phyloP scores from a whole-genome alignment of 2,329 filamentous ascomycete genomes.

The Paecilomyces fulvus region DNA sequence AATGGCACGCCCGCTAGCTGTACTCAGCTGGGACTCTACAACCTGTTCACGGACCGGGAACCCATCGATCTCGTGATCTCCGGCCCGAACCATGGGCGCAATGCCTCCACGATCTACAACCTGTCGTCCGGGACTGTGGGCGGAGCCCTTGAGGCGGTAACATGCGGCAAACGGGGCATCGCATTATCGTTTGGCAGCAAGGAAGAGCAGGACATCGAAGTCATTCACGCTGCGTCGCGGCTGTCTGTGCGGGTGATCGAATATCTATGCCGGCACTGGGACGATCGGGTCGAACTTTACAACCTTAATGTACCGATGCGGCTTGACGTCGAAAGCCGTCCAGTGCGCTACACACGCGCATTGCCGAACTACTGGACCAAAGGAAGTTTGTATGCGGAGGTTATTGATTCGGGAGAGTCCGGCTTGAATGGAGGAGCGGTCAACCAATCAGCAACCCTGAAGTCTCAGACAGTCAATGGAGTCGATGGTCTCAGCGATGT shows the following conservation, averaged over 20 bases:
- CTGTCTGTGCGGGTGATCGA: conserved; percentile 68
- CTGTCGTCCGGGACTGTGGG: conserved; percentile 68
- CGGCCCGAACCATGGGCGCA: conserved; percentile 71
- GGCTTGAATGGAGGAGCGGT: conserved; percentile 47
- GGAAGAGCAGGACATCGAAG: conserved; percentile 63
- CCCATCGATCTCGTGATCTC: conserved; percentile 65
- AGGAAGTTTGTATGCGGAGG: conserved; percentile 71
- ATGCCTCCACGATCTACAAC: conserved; percentile 69
- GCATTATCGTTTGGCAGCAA: conserved; percentile 79
- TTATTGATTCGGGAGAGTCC: conserved; percentile 52
- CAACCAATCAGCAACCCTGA: neutral
- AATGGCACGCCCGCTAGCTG: conserved; percentile 70
- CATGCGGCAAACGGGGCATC: conserved; percentile 59
- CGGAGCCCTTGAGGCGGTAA: conserved; percentile 64
- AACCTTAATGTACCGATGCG: conserved; percentile 79
- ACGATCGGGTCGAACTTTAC: conserved; percentile 65
- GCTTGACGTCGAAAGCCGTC: conserved; percentile 57
- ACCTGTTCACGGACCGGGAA: conserved; percentile 61
- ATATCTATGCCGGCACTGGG: conserved; percentile 64
- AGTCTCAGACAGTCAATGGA: neutral
- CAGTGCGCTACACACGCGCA: conserved; percentile 68
- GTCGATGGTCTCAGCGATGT: conserved; percentile 12
- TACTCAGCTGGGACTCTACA: conserved; percentile 67
- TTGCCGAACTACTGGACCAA: conserved; percentile 78
- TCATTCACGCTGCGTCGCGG: conserved; percentile 64